Conservation (phyloP, 2,329 filamentous ascomycete species). For the Scedosporium dehoogii region DNA sequence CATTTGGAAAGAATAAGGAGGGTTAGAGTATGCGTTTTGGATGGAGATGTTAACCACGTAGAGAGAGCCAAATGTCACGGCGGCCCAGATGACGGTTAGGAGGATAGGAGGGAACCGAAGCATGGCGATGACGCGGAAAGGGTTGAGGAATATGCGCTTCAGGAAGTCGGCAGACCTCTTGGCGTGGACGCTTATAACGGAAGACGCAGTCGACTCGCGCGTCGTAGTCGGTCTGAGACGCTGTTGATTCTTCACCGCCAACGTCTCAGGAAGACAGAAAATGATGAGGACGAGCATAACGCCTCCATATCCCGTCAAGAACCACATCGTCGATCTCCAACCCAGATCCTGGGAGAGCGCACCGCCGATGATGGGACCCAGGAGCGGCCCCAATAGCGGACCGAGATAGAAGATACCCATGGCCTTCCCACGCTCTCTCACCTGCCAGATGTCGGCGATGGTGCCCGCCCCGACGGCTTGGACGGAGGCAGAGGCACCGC, state of each 20-base stretch:
- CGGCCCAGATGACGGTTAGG: conserved; percentile 63
- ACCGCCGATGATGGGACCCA: conserved; percentile 70
- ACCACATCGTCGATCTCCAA: conserved; percentile 74
- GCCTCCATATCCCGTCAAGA: conserved; percentile 60
- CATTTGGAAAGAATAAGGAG: conserved; percentile 59
- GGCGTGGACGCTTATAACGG: conserved; percentile 2
- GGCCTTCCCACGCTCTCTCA: conserved; percentile 61
- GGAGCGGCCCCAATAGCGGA: conserved; percentile 62
- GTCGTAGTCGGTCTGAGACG: conserved; percentile 42
- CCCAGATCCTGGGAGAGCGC: conserved; percentile 57
- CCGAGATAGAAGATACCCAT: conserved; percentile 80
- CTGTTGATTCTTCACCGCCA: conserved; percentile 19
- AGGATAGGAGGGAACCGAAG: conserved; percentile 66
- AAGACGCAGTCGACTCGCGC: conserved; percentile 40
- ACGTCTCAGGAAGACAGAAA: conserved; percentile 56
- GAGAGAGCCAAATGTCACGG: conserved; percentile 64
- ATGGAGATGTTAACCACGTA: conserved; percentile 72
- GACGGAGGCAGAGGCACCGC: conserved; percentile 69
- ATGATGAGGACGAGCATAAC: conserved; percentile 44
- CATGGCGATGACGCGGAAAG: conserved; percentile 59
- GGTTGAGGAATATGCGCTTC: conserved; percentile 55
- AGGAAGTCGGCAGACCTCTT: background rate
- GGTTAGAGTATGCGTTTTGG: conserved; percentile 54
- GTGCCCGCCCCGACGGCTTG: conserved; percentile 78
- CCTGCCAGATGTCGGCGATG: conserved; percentile 72